Conservation (phyloP, 176 grass and related monocot genomes). For the Oryza meridionalis region DNA sequence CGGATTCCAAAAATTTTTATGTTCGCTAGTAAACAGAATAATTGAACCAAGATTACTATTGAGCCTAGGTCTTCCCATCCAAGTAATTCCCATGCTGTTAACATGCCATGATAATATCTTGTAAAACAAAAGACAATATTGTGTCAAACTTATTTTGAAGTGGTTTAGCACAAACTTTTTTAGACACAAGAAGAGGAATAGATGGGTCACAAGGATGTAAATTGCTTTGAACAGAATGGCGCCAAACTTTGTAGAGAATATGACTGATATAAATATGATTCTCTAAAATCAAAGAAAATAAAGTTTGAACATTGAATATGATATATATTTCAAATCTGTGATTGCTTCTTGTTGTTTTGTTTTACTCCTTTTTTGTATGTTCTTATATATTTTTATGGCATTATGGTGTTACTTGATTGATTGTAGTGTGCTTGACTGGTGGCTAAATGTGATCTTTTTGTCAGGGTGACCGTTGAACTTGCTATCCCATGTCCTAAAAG, state of each 20-base stretch:
- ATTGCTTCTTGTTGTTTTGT: slow-evolving; percentile 12
- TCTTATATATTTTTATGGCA: slow-evolving; percentile 27
- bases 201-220: not conserved
- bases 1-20: not conserved
- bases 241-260: not conserved
- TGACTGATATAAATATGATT: slow-evolving; percentile 12
- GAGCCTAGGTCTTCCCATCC: not conserved
- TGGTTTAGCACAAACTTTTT: slow-evolving; percentile 4
- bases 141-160: not conserved
- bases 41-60: slow-evolving; percentile 12
- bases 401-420: not conserved
- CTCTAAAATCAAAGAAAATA: not conserved
- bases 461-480: slow-evolving; percentile 71
- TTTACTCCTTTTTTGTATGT: not conserved
- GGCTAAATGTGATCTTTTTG: slow-evolving; percentile 32
- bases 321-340: slow-evolving; percentile 8
- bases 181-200: not conserved
- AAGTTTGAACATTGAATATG: slow-evolving; percentile 7
- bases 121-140: not conserved
- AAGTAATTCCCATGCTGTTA: not conserved
- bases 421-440: not conserved
- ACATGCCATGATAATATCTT: not conserved
- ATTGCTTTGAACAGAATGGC: not conserved
- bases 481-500: slow-evolving; percentile 75
- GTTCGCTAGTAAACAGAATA: slow-evolving; percentile 17